Conservation (phyloP, 768 basidiomycete genomes). For the Pisolithus microcarpus region DNA sequence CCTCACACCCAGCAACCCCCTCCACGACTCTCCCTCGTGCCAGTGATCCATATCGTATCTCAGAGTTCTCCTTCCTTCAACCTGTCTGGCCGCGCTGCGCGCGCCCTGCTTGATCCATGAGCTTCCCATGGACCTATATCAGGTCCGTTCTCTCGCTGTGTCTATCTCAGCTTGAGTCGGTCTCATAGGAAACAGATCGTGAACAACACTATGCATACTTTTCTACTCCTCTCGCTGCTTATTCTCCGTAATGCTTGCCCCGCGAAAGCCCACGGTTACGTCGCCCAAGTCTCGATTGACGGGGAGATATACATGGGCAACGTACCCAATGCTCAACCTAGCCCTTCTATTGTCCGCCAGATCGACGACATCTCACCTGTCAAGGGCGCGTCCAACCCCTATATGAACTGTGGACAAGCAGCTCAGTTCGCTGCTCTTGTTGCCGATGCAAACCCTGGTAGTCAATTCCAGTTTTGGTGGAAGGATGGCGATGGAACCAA, state of each 20-base stretch:
- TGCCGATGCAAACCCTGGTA: slow-evolving; percentile 54
- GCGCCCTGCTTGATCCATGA: neutral
- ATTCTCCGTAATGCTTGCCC: neutral
- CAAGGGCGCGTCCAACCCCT: slow-evolving; percentile 51
- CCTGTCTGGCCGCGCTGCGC: neutral
- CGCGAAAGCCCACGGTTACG: slow-evolving; percentile 39
- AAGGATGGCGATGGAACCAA: slow-evolving; percentile 35
- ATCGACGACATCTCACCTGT: slow-evolving; percentile 39
- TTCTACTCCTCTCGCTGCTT: slow-evolving; percentile 7
- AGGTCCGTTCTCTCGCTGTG: neutral
- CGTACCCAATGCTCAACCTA: slow-evolving; percentile 32
- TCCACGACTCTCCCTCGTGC: neutral
- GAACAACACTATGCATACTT: neutral
- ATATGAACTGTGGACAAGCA: slow-evolving; percentile 53
- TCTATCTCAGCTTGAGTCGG: neutral
- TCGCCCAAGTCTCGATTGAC: slow-evolving; percentile 37
- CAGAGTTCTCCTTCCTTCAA: neutral
- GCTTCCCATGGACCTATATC: neutral
- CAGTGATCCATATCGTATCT: neutral
- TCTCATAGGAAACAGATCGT: neutral
- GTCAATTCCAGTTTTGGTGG: slow-evolving; percentile 51
- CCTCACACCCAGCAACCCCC: no score
- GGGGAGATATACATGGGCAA: slow-evolving; percentile 39
- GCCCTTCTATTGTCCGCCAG: slow-evolving; percentile 38
- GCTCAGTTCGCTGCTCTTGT: slow-evolving; percentile 44